phyloP scores from a whole-genome alignment of 257 asterid species.

The Penstemon newberryi region DNA sequence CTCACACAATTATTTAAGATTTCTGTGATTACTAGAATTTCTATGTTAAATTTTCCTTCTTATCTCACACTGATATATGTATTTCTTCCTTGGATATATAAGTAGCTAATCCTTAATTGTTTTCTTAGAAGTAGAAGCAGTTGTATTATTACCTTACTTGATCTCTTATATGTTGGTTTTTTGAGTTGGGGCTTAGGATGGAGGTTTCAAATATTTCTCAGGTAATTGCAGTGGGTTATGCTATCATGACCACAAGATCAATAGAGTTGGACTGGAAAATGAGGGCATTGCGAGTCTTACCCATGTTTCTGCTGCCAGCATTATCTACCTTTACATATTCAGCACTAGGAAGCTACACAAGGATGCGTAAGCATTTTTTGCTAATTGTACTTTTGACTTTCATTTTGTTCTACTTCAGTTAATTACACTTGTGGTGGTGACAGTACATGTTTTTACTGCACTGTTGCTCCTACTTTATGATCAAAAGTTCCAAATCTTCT shows the following conservation, averaged over 20 bases:
- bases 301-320: conserved; percentile 86
- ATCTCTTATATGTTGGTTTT: not conserved
- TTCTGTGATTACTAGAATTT: not conserved
- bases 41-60: not conserved
- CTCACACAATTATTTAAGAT: not conserved
- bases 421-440: not conserved
- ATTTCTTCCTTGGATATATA: not conserved
- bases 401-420: not conserved
- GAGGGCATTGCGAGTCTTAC: conserved; percentile 81
- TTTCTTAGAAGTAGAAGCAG: not conserved
- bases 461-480: no score
- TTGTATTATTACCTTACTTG: not conserved
- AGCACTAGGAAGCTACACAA: conserved; percentile 54
- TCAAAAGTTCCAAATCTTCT: no score
- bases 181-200: conserved; percentile 7
- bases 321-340: conserved; percentile 54
- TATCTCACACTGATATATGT: not conserved
- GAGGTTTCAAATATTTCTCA: conserved; percentile 33
- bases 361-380: conserved; percentile 66
- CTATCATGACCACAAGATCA: conserved; percentile 77
- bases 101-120: not conserved
- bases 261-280: conserved; percentile 73
- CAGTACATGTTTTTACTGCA: not conserved
- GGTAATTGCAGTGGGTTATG: conserved; percentile 84
- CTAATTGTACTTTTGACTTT: not conserved